phyloP scores from a whole-genome alignment of 176 grass and related monocot genomes.

The Cenchrus purpureus region DNA sequence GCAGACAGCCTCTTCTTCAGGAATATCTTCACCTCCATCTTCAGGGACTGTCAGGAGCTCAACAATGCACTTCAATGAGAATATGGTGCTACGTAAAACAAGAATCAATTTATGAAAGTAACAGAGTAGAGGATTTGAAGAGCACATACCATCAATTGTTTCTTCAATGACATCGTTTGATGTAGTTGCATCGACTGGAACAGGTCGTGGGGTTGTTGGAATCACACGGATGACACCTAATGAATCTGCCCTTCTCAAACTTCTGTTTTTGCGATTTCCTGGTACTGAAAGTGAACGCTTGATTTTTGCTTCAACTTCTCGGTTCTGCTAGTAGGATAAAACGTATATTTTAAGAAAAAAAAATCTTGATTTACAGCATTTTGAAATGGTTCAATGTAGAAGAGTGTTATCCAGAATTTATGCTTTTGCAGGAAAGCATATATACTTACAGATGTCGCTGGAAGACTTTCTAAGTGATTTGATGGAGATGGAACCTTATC shows the following conservation, averaged over 20 bases:
- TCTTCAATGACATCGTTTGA: slow-evolving; percentile 69
- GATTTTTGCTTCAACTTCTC: slow-evolving; percentile 71
- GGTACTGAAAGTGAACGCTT: slow-evolving; percentile 91
- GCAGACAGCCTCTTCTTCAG: slow-evolving; percentile 97
- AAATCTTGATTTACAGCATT: neutral
- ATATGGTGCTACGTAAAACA: slow-evolving; percentile 29
- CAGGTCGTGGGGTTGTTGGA: slow-evolving; percentile 74
- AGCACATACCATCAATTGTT: slow-evolving; percentile 54
- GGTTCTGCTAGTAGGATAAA: slow-evolving; percentile 43
- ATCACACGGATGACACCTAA: slow-evolving; percentile 84
- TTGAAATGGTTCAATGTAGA: slow-evolving; percentile 8
- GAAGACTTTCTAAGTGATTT: slow-evolving; percentile 56
- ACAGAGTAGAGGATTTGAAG: slow-evolving; percentile 19
- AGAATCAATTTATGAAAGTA: slow-evolving; percentile 14
- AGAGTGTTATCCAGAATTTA: neutral
- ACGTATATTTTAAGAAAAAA: neutral
- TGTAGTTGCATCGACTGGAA: slow-evolving; percentile 38
- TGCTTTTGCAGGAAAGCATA: slow-evolving; percentile 12
- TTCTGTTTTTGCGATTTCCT: slow-evolving; percentile 76
- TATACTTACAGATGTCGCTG: slow-evolving; percentile 66
- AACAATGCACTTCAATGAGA: slow-evolving; percentile 33
- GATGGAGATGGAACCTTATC: slow-evolving; percentile 43
- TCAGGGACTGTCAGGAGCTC: slow-evolving; percentile 45
- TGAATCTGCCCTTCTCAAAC: slow-evolving; percentile 86
- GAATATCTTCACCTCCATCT: slow-evolving; percentile 94